Evolutionary conservation across 2,329 filamentous ascomycete genomes (phyloP).

Genomic region (Penicillium palitans): DNA sequence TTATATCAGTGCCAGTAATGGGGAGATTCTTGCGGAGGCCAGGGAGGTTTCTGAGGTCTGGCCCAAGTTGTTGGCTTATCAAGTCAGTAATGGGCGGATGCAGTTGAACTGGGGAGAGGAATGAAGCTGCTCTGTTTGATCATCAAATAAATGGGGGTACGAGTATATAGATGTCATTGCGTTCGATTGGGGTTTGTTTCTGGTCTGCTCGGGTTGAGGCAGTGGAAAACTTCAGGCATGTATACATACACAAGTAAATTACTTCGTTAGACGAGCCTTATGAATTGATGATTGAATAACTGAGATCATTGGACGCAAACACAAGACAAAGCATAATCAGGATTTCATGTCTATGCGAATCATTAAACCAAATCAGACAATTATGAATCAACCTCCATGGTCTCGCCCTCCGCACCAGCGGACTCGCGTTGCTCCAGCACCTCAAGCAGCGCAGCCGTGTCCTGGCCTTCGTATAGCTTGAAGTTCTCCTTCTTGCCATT

Average conservation of each 20-base stretch:
- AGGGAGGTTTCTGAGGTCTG: slow-evolving; percentile 71
- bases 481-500: slow-evolving; percentile 71
- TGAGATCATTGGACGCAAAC: slow-evolving; percentile 3
- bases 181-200: not conserved
- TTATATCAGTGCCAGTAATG: slow-evolving; percentile 72
- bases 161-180: not conserved
- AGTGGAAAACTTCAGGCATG: not conserved
- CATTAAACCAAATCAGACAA: slow-evolving; percentile 28
- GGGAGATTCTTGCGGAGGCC: slow-evolving; percentile 76
- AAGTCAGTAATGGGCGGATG: slow-evolving; percentile 71
- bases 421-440: slow-evolving; percentile 54
- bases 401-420: slow-evolving; percentile 46
- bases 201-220: not conserved
- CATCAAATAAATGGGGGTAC: not conserved
- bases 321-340: slow-evolving; percentile 23
- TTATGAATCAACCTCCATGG: slow-evolving; percentile 60
- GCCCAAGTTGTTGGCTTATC: slow-evolving; percentile 69
- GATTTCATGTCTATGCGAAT: slow-evolving; percentile 35
- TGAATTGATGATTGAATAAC: slow-evolving; percentile 11
- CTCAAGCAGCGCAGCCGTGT: slow-evolving; percentile 83
- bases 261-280: slow-evolving; percentile 2
- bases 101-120: slow-evolving; percentile 78
- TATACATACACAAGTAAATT: slow-evolving; percentile 2
- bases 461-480: slow-evolving; percentile 85
- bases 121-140: slow-evolving; percentile 36